Conservation (phyloP, 2,329 filamentous ascomycete genomes). For the Fusarium sp. region DNA sequence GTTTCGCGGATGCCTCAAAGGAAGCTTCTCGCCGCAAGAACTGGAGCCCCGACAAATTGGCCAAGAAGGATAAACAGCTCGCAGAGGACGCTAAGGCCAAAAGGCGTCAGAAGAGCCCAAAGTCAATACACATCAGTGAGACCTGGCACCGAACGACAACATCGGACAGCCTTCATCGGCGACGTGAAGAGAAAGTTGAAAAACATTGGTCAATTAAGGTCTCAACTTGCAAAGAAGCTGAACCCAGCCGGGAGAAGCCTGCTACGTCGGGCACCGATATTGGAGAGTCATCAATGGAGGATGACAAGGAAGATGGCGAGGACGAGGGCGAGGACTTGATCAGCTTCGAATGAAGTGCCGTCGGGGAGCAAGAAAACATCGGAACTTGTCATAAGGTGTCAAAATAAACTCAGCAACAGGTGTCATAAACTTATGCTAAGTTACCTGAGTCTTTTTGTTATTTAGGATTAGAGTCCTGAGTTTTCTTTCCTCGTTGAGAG, state of each 20-base stretch:
- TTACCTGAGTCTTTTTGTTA: no score
- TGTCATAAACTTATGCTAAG: no score
- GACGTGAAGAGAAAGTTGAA: background rate
- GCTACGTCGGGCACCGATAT: no score
- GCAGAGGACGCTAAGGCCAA: background rate
- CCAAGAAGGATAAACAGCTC: constrained; percentile 7
- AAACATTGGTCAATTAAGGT: background rate
- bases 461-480: no score
- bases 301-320: background rate
- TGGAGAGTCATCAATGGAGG: background rate
- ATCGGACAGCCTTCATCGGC: background rate
- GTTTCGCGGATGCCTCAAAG: background rate
- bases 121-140: background rate
- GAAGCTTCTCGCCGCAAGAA: background rate
- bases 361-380: no score
- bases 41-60: constrained; percentile 35
- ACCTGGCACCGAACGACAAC: constrained; percentile 1
- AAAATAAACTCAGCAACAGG: no score
- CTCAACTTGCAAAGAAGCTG: background rate
- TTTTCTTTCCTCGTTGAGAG: no score
- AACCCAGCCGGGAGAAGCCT: background rate
- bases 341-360: background rate
- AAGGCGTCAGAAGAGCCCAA: background rate
- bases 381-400: no score
- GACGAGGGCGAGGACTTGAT: background rate